Conservation (phyloP, 1,139 yeast genomes). For the Candida tunisiensis region DNA sequence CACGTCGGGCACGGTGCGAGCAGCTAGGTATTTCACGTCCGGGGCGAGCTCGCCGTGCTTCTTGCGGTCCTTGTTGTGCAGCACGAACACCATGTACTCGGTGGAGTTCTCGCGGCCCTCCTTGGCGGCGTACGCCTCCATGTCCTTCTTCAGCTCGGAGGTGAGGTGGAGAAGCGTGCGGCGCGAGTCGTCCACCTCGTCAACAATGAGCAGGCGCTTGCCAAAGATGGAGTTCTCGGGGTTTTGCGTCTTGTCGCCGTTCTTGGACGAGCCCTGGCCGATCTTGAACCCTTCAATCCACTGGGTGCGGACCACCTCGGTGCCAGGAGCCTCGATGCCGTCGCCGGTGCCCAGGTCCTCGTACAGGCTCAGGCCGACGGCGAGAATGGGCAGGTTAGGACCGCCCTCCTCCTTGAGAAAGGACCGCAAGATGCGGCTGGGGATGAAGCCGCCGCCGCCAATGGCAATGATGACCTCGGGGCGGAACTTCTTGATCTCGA, state of each 20-base stretch:
- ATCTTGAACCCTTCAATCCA: conserved; percentile 73
- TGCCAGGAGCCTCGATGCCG: conserved; percentile 49
- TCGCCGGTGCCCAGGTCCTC: conserved; percentile 60
- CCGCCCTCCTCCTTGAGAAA: conserved; percentile 75
- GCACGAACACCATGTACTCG: conserved; percentile 74
- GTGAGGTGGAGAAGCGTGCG: conserved; percentile 89
- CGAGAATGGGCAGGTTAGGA: conserved; percentile 85
- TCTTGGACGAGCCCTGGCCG: conserved; percentile 39
- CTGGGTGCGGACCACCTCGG: conserved; percentile 83
- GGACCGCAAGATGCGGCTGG: conserved; percentile 87
- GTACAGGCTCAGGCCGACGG: conserved; percentile 78
- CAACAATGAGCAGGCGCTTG: conserved; percentile 69
- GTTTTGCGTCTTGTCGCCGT: too few species aligned
- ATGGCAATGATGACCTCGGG: conserved; percentile 88
- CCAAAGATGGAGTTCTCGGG: conserved; percentile 61
- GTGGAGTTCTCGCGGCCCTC: conserved; percentile 38
- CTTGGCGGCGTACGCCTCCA: conserved; percentile 37
- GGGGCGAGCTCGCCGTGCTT: conserved; percentile 67
- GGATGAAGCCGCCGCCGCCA: conserved; percentile 90
- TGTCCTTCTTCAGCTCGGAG: conserved; percentile 73
- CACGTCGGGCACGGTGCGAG: conserved; percentile 75
- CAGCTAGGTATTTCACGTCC: conserved; percentile 70
- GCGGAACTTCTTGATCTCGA: conserved; percentile 45
- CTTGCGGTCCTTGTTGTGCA: conserved; percentile 83
- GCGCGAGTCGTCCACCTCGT: conserved; percentile 92